Percentiles rank a stretch among this genome's conserved stretches.
These are phyloP conservation scores for Backusella liffmaniae DNA, from an alignment of 192 early-diverging fungal genomes.

Conservation along the genomic window DNA sequence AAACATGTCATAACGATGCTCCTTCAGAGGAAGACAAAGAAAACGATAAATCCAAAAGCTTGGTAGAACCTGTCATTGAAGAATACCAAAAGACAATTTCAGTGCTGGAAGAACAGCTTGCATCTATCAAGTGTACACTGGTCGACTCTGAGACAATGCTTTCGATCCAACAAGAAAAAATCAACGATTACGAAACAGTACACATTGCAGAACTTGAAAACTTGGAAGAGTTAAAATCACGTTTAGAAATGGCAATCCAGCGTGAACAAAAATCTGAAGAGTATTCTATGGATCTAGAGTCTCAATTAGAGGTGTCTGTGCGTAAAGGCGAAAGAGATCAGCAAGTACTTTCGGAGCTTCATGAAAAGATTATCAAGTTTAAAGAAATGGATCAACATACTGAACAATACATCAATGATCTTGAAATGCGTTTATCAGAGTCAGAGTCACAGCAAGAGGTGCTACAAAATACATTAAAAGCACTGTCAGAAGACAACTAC, in stretches of 20 bases:
- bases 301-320: conserved; percentile 26
- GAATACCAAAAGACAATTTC: conserved; percentile 67
- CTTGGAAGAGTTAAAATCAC: conserved; percentile 39
- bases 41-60: conserved; percentile 31
- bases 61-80: conserved; percentile 66
- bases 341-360: conserved; percentile 26
- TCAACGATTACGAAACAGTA: conserved; percentile 41
- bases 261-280: conserved; percentile 44
- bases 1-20: not conserved
- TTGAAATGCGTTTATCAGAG: conserved; percentile 24
- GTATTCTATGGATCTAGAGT: conserved; percentile 38
- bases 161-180: conserved; percentile 54
- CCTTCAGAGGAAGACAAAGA: not conserved
- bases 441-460: conserved; percentile 4
- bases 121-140: conserved; percentile 49
- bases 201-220: conserved; percentile 39
- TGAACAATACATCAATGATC: conserved; percentile 41
- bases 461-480: not conserved
- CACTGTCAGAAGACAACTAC: not conserved
- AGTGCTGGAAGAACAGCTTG: conserved; percentile 57
- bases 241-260: conserved; percentile 41
- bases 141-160: conserved; percentile 50
- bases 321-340: conserved; percentile 34
- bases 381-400: conserved; percentile 42
- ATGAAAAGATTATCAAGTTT: conserved; percentile 47